Conservation (phyloP, 208 protist species). For the Naegleria fowleri region DNA sequence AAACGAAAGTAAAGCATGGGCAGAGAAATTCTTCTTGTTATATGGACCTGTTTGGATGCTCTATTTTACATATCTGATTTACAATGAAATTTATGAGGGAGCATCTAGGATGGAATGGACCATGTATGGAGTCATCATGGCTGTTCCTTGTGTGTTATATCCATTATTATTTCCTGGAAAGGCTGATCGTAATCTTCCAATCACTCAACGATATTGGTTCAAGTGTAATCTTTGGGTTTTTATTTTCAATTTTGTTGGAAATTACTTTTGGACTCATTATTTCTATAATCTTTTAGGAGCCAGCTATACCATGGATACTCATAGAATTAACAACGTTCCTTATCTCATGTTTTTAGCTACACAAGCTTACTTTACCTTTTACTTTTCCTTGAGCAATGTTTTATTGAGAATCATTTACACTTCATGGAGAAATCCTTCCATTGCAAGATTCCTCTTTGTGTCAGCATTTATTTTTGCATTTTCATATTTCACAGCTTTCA, state of each 20-base stretch:
- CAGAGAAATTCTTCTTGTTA: constrained; percentile 13
- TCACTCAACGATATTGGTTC: constrained; percentile 37
- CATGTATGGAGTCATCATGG: constrained; percentile 18
- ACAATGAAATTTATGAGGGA: background rate
- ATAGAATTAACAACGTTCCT: constrained; percentile 48
- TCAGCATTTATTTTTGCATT: constrained; percentile 41
- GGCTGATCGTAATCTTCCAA: constrained; percentile 35
- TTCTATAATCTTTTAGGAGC: constrained; percentile 51
- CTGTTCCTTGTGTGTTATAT: constrained; percentile 36
- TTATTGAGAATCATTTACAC: constrained; percentile 38
- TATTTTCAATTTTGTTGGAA: constrained; percentile 50
- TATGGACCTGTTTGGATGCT: constrained; percentile 14
- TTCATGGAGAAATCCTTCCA: constrained; percentile 20
- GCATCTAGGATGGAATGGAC: constrained; percentile 13
- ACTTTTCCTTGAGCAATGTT: constrained; percentile 51
- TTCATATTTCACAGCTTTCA: constrained; percentile 52
- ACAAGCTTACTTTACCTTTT: constrained; percentile 53
- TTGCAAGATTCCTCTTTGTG: constrained; percentile 30
- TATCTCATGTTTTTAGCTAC: constrained; percentile 49
- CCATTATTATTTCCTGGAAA: constrained; percentile 38
- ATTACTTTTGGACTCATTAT: constrained; percentile 60
- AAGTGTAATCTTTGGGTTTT: constrained; percentile 51
- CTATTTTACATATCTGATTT: constrained; percentile 7
- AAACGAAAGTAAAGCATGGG: constrained; percentile 19
- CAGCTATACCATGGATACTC: constrained; percentile 45